Conservation (phyloP, 1,284 basidiomycete genomes). For the Malassezia restricta region DNA sequence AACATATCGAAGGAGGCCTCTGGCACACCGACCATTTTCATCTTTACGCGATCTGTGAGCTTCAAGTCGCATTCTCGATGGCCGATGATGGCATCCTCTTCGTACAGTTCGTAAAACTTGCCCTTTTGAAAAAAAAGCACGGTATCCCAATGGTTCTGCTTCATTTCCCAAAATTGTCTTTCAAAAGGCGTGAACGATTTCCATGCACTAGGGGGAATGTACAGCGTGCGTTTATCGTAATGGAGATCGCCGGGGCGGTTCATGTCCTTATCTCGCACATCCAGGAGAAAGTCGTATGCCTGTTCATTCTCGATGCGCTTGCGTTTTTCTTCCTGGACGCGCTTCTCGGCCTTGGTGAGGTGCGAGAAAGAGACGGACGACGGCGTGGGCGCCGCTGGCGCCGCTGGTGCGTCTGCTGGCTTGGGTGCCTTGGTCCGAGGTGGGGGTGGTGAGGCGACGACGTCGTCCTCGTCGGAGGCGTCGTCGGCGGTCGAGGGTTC, state of each 20-base stretch:
- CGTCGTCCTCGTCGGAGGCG: neutral
- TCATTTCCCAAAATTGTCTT: conserved; percentile 50
- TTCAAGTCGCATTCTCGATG: conserved; percentile 47
- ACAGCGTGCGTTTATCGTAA: conserved; percentile 85
- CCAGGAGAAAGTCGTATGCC: conserved; percentile 67
- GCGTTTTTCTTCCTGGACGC: conserved; percentile 47
- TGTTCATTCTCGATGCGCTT: conserved; percentile 70
- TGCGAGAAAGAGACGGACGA: conserved; percentile 41
- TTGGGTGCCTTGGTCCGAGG: neutral
- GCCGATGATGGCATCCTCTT: conserved; percentile 46
- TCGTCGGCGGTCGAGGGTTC: conserved; percentile 3
- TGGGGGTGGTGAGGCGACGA: neutral
- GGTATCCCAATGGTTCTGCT: conserved; percentile 49
- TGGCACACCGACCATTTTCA: conserved; percentile 91
- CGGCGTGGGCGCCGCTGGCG: neutral
- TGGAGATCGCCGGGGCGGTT: conserved; percentile 65
- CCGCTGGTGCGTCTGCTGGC: neutral
- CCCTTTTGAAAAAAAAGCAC: conserved; percentile 96
- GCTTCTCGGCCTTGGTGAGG: conserved; percentile 73
- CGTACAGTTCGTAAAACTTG: conserved; percentile 47
- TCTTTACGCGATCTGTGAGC: conserved; percentile 80
- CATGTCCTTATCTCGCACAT: conserved; percentile 72
- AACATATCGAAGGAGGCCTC: conserved; percentile 71
- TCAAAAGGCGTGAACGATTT: conserved; percentile 85
- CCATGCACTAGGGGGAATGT: conserved; percentile 70